A percentile compares a stretch with the other conserved stretches of the same genome.
Evolutionary conservation across 495 filamentous ascomycete genomes (phyloP).

Genomic region (Pseudotulostoma volvatum): DNA sequence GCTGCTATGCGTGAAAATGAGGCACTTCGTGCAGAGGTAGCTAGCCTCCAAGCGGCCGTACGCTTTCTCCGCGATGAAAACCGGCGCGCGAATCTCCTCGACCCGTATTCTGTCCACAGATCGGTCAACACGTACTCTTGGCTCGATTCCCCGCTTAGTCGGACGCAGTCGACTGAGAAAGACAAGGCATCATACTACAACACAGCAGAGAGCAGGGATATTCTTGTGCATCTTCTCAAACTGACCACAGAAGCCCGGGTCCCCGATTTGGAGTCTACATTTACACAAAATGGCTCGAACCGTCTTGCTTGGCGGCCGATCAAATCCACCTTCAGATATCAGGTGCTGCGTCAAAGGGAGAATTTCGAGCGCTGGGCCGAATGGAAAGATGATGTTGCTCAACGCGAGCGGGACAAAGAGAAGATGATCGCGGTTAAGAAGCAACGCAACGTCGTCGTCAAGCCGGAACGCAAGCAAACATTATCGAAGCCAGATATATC

Average conservation of each 20-base stretch:
- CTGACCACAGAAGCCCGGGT: constrained; percentile 44
- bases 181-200: constrained; percentile 43
- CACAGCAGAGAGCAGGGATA: constrained; percentile 50
- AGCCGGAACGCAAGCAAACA: constrained; percentile 14
- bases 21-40: constrained; percentile 50
- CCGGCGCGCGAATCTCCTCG: constrained; percentile 42
- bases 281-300: constrained; percentile 29
- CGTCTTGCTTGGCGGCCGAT: constrained; percentile 44
- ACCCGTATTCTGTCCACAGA: constrained; percentile 43
- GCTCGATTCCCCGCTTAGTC: constrained; percentile 48
- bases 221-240: constrained; percentile 53
- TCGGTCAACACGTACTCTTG: constrained; percentile 33
- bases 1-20: constrained; percentile 61
- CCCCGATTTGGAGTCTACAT: constrained; percentile 34
- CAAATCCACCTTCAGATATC: constrained; percentile 39
- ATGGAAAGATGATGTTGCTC: constrained; percentile 40
- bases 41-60: constrained; percentile 54
- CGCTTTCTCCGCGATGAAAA: constrained; percentile 67
- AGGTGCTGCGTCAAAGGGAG: constrained; percentile 43
- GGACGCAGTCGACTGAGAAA: constrained; percentile 25
- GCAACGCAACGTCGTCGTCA: constrained; percentile 15
- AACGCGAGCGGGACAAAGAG: constrained; percentile 28
- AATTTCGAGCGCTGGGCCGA: constrained; percentile 43
- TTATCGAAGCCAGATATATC: constrained; percentile 16
- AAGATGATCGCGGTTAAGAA: constrained; percentile 21